Evolutionary conservation across 495 filamentous ascomycete genomes (phyloP), one percentile per base, ranked within the genome.

Genomic region (Hypoxylon cercidicola): DNA sequence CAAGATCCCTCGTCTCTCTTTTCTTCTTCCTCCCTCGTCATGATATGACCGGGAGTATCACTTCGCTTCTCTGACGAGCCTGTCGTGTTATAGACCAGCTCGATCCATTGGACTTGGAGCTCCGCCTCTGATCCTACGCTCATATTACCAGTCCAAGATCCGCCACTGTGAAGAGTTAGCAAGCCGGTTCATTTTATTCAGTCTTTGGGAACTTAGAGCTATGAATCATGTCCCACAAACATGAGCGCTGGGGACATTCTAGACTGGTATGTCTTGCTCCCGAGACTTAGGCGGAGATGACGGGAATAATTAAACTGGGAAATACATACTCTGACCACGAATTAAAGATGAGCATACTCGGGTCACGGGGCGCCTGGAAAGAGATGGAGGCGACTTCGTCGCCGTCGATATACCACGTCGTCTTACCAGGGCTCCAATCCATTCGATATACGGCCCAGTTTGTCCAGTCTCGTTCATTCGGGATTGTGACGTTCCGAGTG

Each of bases 71-170:
- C 30, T 1, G 48, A 6, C 4, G 43, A 0, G 16, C 69, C 73
- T 4, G 78, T 82, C 1, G 53, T 80, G 64, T 93, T 93, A 64
- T 87, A 93, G 3, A 86, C 82, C 59, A 93, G 66, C 67, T 93
- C 89, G 19, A 93, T 84, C 84, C 88, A 92, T 69, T 92, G 87
- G 23, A 93, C 80, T 64, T 89, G 88, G 65, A 92, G 73, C 52
- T 84, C 83, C 3, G 90, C 89, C 21, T 81, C 80, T 2, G 83
- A 78, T 0, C 79, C 79, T 1, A 84, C 66, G 8, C 62, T 78
- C 89, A 93, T 89, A 61, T 91, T 88, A 0, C 90, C 90, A 1
- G 87, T 84, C 90, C 90, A 93, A 3, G 75, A 64, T 0, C 89
- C 87, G 0, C 90, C 90, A 67, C 65, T 68, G 16, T 44, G 35